Conservation (phyloP, 805 yeast genomes). For the Brettanomyces sp. region DNA sequence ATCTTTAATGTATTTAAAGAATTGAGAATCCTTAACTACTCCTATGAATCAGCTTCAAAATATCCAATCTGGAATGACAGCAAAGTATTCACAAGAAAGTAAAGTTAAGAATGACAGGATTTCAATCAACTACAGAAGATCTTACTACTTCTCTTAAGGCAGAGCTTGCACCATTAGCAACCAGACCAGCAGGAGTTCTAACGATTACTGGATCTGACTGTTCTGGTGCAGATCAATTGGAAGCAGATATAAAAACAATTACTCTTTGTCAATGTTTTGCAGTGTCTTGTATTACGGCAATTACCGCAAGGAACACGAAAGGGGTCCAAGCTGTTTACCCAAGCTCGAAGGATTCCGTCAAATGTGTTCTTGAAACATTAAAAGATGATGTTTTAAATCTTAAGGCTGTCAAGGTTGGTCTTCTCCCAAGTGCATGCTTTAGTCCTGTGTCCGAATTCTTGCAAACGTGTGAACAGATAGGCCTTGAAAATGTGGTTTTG, state of each 20-base stretch:
- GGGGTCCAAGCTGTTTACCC: constrained; percentile 34
- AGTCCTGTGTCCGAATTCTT: constrained; percentile 12
- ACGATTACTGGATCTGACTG: constrained; percentile 70
- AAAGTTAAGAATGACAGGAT: too few species aligned
- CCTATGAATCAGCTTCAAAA: too few species aligned
- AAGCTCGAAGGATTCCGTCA: constrained; percentile 35
- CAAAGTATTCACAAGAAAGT: too few species aligned
- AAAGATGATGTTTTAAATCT: constrained; percentile 49
- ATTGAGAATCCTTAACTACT: too few species aligned
- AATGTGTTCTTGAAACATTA: constrained; percentile 36
- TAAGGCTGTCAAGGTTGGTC: constrained; percentile 71
- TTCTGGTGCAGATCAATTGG: constrained; percentile 89
- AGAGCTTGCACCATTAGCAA: neutral
- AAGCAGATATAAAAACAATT: constrained; percentile 78
- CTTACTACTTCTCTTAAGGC: neutral
- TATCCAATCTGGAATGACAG: too few species aligned
- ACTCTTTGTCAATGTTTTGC: constrained; percentile 70
- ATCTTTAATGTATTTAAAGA: too few species aligned
- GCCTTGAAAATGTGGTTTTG: constrained; percentile 35
- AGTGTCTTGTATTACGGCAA: constrained; percentile 64
- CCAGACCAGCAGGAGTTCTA: constrained; percentile 27
- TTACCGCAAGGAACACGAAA: constrained; percentile 70
- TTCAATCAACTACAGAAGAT: neutral
- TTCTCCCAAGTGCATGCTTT: constrained; percentile 51
- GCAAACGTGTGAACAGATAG: constrained; percentile 1